phyloP scores from a whole-genome alignment of 2,329 filamentous ascomycete genomes.

The Aureobasidium sp. region DNA sequence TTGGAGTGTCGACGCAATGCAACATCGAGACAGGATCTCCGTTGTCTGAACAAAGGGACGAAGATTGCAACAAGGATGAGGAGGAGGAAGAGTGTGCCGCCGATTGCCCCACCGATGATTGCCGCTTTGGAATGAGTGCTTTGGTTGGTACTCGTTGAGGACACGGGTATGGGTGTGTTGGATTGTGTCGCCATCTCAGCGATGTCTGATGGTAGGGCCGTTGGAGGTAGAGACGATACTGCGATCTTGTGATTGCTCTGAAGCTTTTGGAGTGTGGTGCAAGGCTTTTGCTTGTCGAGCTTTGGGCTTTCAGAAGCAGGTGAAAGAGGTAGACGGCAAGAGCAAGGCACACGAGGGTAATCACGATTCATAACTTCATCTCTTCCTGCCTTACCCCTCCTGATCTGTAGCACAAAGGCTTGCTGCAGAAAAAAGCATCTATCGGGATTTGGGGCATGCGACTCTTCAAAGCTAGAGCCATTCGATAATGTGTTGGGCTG shows the following conservation, averaged over 20 bases:
- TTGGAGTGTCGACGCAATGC: not conserved
- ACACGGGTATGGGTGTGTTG: not conserved
- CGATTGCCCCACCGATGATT: not conserved
- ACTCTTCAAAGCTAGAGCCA: not conserved
- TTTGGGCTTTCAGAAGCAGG: no score
- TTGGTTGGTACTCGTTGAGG: not conserved
- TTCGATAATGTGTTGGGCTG: not conserved
- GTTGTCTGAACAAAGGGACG: not conserved
- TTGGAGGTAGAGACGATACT: not conserved
- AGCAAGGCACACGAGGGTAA: not conserved
- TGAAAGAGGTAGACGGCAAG: no score
- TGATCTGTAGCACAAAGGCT: not conserved
- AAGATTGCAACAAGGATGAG: not conserved
- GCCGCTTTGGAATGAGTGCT: not conserved
- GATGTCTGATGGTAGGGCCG: not conserved
- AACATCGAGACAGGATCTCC: not conserved
- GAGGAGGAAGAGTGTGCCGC: not conserved
- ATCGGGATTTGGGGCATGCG: not conserved
- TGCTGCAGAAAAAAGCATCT: not conserved
- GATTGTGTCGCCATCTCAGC: not conserved
- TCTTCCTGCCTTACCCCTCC: not conserved
- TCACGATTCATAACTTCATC: not conserved
- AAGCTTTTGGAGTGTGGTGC: not conserved
- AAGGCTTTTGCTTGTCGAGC: no score
- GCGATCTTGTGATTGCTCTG: not conserved